Base-by-base conservation (phyloP, 331 rosid species). In the Stylosanthes scabra region DNA sequence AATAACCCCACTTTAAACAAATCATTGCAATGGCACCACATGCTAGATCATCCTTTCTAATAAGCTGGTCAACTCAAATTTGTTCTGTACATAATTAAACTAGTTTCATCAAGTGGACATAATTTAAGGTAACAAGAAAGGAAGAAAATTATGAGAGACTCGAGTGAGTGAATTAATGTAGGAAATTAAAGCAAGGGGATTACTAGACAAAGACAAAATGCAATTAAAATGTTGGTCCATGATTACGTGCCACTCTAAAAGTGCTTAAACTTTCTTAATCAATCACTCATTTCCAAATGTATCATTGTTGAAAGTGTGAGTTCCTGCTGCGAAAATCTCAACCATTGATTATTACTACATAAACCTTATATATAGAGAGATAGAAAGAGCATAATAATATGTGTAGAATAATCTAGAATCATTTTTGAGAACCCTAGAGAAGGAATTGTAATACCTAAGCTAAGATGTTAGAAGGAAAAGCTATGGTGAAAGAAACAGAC, bases 401-500 rank as follows among this genome's bases (percentile, higher is more conserved):
- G n/a, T n/a, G n/a, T n/a, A n/a, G n/a, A n/a, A n/a, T n/a, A n/a
- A 15, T 37, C 67, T 27, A 45, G 25, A 40, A 57, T 11, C 46
- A 55, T 58, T 56, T 74, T 37, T 70, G 69, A 75, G 68, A 12
- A 63, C 65, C 58, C 54, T 7, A 56, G 59, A 42, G 61, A 51
- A 42, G 14, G 15, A 8, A 34, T 20, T 20, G 25, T 3, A 34
- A 6, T 34, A 34, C 6, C 7, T 27, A 56, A 8, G 40, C 16
- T 29, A 84, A 76, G 63, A 90, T 90, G 93, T 66, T 88, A 90
- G 97, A 90, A 81, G 97, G 93, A 55, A 90, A 88, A 63, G 90
- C 73, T 74, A 37, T 3, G 45, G 40, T 90, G 27, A 78, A 84
- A 68, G 87, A 90, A 71, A 73, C 89, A 16, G 91, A 90, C 68